A percentile compares a stretch with the other conserved stretches of the same genome.
Evolutionary conservation across 1,139 yeast genomes (phyloP).

Genomic region (Yarrowia galli): DNA sequence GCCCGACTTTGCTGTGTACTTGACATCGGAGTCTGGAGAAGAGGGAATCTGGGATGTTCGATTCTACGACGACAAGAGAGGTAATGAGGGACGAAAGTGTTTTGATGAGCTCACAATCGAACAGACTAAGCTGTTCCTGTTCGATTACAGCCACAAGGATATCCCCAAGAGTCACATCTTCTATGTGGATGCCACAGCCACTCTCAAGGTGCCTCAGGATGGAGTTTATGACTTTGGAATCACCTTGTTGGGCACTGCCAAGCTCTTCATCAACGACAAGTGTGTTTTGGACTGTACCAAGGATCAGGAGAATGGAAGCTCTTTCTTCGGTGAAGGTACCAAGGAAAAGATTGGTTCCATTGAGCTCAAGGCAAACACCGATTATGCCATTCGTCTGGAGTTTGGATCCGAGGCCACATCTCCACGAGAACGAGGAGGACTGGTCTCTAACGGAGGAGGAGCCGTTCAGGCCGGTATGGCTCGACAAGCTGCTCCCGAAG

Average conservation of each 20-base stretch:
- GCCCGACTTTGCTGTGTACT: background rate
- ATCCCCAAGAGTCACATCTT: conserved; percentile 48
- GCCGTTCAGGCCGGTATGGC: conserved; percentile 53
- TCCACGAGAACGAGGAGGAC: conserved; percentile 45
- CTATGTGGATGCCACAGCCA: conserved; percentile 59
- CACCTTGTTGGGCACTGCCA: conserved; percentile 61
- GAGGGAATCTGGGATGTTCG: conserved; percentile 53
- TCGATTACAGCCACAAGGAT: conserved; percentile 56
- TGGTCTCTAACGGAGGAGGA: conserved; percentile 55
- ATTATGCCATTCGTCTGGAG: conserved; percentile 57
- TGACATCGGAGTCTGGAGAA: conserved; percentile 51
- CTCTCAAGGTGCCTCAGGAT: conserved; percentile 56
- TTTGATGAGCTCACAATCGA: conserved; percentile 53
- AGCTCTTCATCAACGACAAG: conserved; percentile 59
- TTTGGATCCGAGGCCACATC: conserved; percentile 62
- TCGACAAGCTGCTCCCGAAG: conserved; percentile 46
- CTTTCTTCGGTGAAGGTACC: conserved; percentile 62
- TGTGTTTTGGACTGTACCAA: conserved; percentile 65
- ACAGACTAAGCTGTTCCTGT: conserved; percentile 55
- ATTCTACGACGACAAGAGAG: conserved; percentile 55
- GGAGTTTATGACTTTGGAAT: conserved; percentile 62
- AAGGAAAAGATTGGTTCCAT: conserved; percentile 56
- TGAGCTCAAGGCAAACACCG: conserved; percentile 54
- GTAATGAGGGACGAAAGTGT: conserved; percentile 50
- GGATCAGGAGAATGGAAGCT: conserved; percentile 58